Evolutionary conservation across 768 basidiomycete genomes (phyloP).

Genomic region (Mycena filopes): DNA sequence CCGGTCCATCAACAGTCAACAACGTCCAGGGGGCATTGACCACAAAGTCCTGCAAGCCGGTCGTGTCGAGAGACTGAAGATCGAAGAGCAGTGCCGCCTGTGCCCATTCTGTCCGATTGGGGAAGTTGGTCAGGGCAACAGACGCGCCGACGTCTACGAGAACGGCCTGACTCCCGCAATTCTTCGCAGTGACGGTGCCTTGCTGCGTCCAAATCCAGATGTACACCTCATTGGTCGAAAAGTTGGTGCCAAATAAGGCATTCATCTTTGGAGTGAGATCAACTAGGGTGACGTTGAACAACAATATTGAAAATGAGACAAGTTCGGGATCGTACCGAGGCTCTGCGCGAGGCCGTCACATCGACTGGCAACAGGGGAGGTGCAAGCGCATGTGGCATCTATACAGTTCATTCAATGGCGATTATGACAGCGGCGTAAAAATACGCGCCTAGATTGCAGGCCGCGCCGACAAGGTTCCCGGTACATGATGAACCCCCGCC

Average conservation of each 20-base stretch:
- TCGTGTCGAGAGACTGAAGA: conserved; percentile 39
- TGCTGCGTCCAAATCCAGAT: conserved; percentile 61
- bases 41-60: conserved; percentile 57
- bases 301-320: neutral
- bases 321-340: conserved; percentile 38
- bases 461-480: conserved; percentile 56
- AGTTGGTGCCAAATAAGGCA: conserved; percentile 55
- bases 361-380: conserved; percentile 50
- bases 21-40: conserved; percentile 58
- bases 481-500: conserved; percentile 35
- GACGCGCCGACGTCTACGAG: conserved; percentile 64
- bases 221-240: conserved; percentile 56
- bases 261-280: conserved; percentile 62
- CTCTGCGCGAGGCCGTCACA: conserved; percentile 66
- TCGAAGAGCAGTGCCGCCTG: conserved; percentile 71
- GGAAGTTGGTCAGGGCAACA: conserved; percentile 49
- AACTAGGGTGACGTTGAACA: conserved; percentile 33
- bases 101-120: conserved; percentile 68
- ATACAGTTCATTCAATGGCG: neutral
- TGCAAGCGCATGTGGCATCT: conserved; percentile 75
- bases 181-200: conserved; percentile 52
- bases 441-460: conserved; percentile 66
- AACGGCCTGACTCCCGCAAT: conserved; percentile 64
- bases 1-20: conserved; percentile 55
- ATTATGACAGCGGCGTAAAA: neutral